These are phyloP conservation scores for Yamadazyma jaroonii DNA, from an alignment of 1,139 yeast genomes.

Conservation along the genomic window DNA sequence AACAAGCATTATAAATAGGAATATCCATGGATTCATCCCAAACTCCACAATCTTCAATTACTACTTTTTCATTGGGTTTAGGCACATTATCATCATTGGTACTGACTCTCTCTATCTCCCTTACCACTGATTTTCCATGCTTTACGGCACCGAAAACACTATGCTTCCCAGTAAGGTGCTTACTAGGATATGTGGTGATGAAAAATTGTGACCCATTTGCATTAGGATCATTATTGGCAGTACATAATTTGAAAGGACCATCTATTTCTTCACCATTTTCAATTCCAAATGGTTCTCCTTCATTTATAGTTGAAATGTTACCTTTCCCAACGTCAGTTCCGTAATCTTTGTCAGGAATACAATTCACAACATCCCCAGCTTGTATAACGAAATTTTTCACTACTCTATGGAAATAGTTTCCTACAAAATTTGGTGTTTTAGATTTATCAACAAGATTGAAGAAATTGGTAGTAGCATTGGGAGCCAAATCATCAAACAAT, in stretches of 20 bases:
- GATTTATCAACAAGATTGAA: conserved; percentile 38
- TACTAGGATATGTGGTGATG: conserved; percentile 66
- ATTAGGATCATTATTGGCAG: conserved; percentile 61
- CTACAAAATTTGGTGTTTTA: conserved; percentile 28
- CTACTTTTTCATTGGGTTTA: conserved; percentile 25
- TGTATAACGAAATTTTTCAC: conserved; percentile 79
- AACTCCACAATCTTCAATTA: conserved; percentile 63
- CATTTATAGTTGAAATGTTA: conserved; percentile 45
- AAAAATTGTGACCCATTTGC: conserved; percentile 78
- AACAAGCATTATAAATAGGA: conserved; percentile 63
- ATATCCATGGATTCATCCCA: conserved; percentile 53
- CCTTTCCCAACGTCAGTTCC: conserved; percentile 48
- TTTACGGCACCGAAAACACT: conserved; percentile 68
- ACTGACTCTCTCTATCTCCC: conserved; percentile 55
- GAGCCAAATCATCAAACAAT: conserved; percentile 53
- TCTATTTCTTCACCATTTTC: conserved; percentile 56
- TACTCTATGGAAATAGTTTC: conserved; percentile 61
- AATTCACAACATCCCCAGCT: conserved; percentile 58
- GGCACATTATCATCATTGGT: conserved; percentile 47
- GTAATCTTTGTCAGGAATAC: conserved; percentile 23
- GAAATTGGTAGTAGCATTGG: conserved; percentile 57
- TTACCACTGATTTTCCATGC: conserved; percentile 68
- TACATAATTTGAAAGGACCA: conserved; percentile 53
- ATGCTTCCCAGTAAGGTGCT: conserved; percentile 74
- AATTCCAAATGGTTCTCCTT: conserved; percentile 45